Evolutionary conservation across 495 filamentous ascomycete genomes (phyloP), one percentile per base, ranked within the genome.

Genomic region (Podospora fimiseda): DNA sequence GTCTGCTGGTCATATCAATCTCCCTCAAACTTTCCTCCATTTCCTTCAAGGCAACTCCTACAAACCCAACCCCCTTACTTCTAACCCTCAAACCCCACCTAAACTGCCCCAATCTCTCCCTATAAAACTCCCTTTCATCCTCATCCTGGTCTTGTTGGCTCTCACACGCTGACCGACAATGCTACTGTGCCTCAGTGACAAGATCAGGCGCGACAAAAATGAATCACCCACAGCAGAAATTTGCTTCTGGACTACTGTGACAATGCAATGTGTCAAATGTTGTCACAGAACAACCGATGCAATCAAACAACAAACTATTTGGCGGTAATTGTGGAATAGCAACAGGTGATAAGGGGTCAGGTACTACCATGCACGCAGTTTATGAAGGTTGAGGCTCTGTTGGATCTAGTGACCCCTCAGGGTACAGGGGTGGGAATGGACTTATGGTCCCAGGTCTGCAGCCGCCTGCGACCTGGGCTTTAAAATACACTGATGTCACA

Each of bases 51-150:
- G 58, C 59, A 1, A 53, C 56, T 18, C 56, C 48, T 6, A 64
- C 58, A 43, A 64, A 64, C 40, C 61, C 56, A 1, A 61, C 59
- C 0, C 61, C 59, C 51, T 64, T 64, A 5, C 55, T 56, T 19
- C 61, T 53, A 20, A 64, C 61, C 42, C 59, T 64, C 13, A 91
- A 71, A 1, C 86, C 89, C 87, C 87, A 91, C 43, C 83, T 71
- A 60, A 88, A 90, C 66, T 90, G 88, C 39, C 75, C 76, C 4
- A 90, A 70, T 5, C 86, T 76, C 7, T 79, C 69, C 21, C 80
- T 78, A 68, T 91, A 91, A 65, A 90, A 90, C 24, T 86, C 84
- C n/a, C 84, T 83, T 65, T 91, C 88, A 58, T 89, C 86, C 19
- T 75, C 73, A 5, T 78, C 82, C 0, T n/a, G n/a, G n/a, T n/a